Evolutionary conservation across 345 rosid genomes (phyloP).

Genomic region (Syzygium aromaticum): DNA sequence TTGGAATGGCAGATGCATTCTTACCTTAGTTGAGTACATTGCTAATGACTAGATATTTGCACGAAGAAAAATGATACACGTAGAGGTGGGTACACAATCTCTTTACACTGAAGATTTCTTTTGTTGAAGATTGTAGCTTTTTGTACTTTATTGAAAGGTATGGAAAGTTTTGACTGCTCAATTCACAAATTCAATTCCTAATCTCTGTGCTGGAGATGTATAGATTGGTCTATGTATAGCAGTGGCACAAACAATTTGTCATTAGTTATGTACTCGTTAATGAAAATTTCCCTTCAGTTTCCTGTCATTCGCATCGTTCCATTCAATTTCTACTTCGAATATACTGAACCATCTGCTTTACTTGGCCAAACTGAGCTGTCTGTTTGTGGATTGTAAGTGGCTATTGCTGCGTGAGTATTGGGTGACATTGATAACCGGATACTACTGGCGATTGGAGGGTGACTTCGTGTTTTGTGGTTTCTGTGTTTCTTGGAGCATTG

Average conservation of each 20-base stretch:
- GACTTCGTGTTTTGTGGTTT: background rate
- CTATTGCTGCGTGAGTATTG: background rate
- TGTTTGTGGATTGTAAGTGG: background rate
- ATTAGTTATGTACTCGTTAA: background rate
- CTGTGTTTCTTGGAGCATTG: background rate
- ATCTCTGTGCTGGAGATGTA: background rate
- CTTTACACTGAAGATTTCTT: background rate
- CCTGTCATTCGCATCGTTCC: background rate
- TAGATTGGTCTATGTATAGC: background rate
- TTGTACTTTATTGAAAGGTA: constrained; percentile 17
- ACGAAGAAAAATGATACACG: background rate
- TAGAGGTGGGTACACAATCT: background rate
- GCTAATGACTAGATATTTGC: constrained; percentile 9
- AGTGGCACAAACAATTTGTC: background rate
- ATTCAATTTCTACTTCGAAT: background rate
- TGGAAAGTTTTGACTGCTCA: constrained; percentile 12
- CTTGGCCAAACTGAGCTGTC: background rate
- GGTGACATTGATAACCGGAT: background rate
- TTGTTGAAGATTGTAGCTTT: constrained; percentile 11
- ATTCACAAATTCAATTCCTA: constrained; percentile 13
- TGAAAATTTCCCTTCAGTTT: background rate
- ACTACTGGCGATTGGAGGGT: background rate
- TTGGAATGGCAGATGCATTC: constrained; percentile 82
- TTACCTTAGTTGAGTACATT: constrained; percentile 19
- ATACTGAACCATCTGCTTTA: background rate